Evolutionary conservation across 2,329 filamentous ascomycete genomes (phyloP).

Genomic region (Sporothrix pseudoabietina): DNA sequence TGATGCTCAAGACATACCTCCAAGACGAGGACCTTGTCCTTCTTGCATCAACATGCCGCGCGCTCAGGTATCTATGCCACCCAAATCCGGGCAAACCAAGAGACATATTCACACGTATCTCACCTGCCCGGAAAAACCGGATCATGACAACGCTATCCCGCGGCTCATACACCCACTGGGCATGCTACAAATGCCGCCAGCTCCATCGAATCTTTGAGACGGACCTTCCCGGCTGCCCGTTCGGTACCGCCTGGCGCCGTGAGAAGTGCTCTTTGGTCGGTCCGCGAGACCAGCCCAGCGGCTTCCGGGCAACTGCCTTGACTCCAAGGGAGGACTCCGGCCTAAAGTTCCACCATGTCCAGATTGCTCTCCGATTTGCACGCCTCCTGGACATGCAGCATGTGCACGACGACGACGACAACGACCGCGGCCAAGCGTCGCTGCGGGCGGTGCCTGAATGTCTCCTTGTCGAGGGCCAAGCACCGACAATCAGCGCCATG

Average conservation of each 20-base stretch:
- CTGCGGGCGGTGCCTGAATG: not conserved
- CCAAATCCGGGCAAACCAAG: no score
- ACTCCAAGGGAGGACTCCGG: not conserved
- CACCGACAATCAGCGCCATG: no score
- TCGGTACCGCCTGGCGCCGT: not conserved
- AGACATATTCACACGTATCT: not conserved
- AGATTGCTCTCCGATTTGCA: not conserved
- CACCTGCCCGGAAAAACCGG: not conserved
- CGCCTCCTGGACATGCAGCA: not conserved
- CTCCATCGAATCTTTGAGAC: not conserved
- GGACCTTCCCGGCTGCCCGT: not conserved
- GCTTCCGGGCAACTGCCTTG: not conserved
- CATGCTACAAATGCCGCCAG: not conserved
- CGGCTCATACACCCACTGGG: not conserved
- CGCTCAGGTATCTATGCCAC: not conserved
- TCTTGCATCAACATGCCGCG: not conserved
- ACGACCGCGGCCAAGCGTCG: not conserved
- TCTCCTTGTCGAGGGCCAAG: not conserved
- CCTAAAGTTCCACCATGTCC: not conserved
- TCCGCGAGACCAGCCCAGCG: not conserved
- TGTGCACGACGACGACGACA: not conserved
- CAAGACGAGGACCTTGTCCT: not conserved
- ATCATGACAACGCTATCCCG: not conserved
- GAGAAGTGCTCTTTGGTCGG: not conserved
- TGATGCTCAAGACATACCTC: not conserved